Conservation (phyloP, 1,284 basidiomycete species). For the Tilletia setariae region DNA sequence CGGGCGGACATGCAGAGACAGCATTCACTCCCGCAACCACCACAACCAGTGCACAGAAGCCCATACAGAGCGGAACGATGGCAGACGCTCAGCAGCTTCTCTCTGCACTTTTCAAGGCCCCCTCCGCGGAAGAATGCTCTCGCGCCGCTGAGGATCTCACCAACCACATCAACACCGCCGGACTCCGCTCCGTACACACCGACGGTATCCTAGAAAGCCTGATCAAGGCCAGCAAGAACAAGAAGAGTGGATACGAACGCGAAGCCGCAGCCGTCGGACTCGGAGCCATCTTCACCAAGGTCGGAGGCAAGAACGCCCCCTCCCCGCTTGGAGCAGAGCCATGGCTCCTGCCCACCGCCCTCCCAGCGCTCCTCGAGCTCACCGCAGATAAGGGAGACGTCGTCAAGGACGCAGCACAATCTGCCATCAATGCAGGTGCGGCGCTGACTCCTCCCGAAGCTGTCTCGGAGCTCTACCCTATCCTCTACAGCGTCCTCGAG, state of each 20-base stretch:
- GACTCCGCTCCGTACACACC: conserved; percentile 51
- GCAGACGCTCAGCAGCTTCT: not conserved
- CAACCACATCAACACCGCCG: conserved; percentile 51
- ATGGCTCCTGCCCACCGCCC: conserved; percentile 69
- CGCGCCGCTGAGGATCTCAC: conserved; percentile 54
- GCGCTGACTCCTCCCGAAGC: conserved; percentile 79
- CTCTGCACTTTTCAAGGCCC: conserved; percentile 37
- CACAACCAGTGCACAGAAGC: not conserved
- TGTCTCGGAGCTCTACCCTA: conserved; percentile 66
- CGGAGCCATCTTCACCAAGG: conserved; percentile 53
- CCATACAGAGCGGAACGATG: too few species aligned
- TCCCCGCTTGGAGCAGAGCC: conserved; percentile 68
- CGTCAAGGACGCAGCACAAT: conserved; percentile 74
- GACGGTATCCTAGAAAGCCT: conserved; percentile 55
- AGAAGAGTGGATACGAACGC: conserved; percentile 82
- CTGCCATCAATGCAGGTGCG: conserved; percentile 79
- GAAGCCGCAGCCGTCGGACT: conserved; percentile 79
- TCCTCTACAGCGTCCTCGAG: conserved; percentile 71
- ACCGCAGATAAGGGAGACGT: conserved; percentile 94
- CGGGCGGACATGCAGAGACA: too few species aligned
- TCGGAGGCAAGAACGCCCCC: conserved; percentile 60
- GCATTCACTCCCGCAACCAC: too few species aligned
- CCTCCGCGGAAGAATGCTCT: conserved; percentile 42
- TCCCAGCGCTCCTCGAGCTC: conserved; percentile 76
- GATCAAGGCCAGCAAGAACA: conserved; percentile 68